Conservation (phyloP, 2,329 filamentous ascomycete species). For the Penicillium sp. region DNA sequence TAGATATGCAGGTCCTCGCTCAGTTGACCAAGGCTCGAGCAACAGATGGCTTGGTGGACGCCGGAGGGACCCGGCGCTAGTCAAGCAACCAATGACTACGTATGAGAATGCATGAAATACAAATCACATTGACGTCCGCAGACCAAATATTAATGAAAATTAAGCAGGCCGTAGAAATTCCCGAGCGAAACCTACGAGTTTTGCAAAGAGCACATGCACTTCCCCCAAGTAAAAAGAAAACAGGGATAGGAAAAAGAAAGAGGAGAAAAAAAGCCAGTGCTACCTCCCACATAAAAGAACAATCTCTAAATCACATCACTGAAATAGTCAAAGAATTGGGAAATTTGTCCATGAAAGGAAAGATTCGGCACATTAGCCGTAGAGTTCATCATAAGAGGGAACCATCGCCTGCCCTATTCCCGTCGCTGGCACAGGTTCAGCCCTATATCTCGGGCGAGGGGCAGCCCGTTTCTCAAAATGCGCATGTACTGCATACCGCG, state of each 20-base stretch:
- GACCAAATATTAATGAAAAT: neutral
- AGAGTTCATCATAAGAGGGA: slow-evolving; percentile 45
- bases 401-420: slow-evolving; percentile 35
- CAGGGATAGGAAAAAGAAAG: slow-evolving; percentile 8
- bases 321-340: neutral
- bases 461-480: slow-evolving; percentile 28
- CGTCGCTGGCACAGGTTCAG: slow-evolving; percentile 21
- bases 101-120: neutral
- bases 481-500: slow-evolving; percentile 24
- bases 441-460: slow-evolving; percentile 19
- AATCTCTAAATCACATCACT: slow-evolving; percentile 3
- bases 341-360: neutral
- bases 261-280: neutral
- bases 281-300: slow-evolving; percentile 5
- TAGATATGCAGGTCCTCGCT: neutral
- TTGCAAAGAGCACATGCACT: neutral
- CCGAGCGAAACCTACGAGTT: neutral
- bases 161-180: neutral
- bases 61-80: slow-evolving; percentile 4
- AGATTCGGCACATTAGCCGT: slow-evolving; percentile 30
- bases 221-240: neutral
- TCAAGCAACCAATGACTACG: neutral
- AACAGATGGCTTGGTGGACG: neutral
- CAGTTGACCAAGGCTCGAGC: neutral
- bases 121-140: neutral